Percentiles rank a stretch among this genome's conserved stretches.
phyloP scores from a whole-genome alignment of 805 yeast species.

The Zygoascus flipseniorum region DNA sequence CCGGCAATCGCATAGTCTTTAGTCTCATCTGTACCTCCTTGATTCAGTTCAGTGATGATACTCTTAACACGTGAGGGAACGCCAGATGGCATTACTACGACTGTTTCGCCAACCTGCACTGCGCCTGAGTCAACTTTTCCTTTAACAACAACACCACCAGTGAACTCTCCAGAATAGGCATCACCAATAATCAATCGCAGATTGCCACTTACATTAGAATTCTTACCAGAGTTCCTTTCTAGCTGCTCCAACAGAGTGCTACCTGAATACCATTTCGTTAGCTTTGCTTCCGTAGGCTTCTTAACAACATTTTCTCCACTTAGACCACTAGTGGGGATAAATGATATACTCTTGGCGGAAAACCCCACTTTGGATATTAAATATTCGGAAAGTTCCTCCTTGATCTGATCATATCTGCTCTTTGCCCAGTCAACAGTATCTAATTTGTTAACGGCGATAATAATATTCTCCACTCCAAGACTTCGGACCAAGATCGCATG shows the following conservation, averaged over 20 bases:
- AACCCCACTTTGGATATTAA: conserved; percentile 44
- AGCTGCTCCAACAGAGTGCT: conserved; percentile 26
- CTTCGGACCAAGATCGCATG: conserved; percentile 62
- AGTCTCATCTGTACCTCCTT: conserved; percentile 9
- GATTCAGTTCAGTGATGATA: not conserved
- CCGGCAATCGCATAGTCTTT: conserved; percentile 41
- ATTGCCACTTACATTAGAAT: conserved; percentile 11
- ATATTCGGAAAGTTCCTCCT: conserved; percentile 40
- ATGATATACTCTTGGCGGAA: conserved; percentile 31
- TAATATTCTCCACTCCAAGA: conserved; percentile 52
- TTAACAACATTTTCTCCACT: conserved; percentile 58
- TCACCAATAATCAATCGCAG: conserved; percentile 60
- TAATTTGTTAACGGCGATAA: conserved; percentile 64
- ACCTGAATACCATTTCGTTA: conserved; percentile 40
- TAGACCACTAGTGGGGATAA: conserved; percentile 64
- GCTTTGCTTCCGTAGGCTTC: conserved; percentile 22
- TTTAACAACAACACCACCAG: conserved; percentile 41
- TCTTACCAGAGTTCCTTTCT: conserved; percentile 24
- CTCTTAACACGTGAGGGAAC: conserved; percentile 20
- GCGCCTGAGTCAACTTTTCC: conserved; percentile 66
- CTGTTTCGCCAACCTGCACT: conserved; percentile 62
- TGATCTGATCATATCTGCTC: conserved; percentile 44
- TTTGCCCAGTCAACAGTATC: conserved; percentile 54
- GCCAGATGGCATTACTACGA: conserved; percentile 46
- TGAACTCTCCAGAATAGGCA: conserved; percentile 42